phyloP scores from a whole-genome alignment of 2,329 filamentous ascomycete genomes.

The Arthrinium phaeospermum region DNA sequence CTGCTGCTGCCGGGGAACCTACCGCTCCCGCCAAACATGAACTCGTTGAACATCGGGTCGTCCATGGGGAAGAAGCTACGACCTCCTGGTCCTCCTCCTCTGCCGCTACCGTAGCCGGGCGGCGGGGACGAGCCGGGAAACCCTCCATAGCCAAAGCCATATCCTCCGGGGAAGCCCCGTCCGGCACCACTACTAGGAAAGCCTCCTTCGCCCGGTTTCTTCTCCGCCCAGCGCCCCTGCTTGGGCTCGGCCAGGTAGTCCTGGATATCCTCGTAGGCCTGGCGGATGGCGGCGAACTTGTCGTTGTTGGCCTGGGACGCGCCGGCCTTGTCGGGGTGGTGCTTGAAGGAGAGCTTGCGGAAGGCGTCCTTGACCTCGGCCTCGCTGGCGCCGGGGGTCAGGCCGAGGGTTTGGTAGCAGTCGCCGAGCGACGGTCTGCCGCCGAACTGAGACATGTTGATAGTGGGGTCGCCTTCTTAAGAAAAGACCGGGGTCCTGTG shows the following conservation, averaged over 20 bases:
- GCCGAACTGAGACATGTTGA: neutral
- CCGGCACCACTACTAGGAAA: neutral
- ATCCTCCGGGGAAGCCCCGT: neutral
- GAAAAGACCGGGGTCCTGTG: too few relatives aligned
- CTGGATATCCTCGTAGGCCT: neutral
- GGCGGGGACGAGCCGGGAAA: neutral
- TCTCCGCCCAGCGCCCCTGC: neutral
- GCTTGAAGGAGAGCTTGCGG: neutral
- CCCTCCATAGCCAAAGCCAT: neutral
- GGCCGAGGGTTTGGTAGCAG: neutral
- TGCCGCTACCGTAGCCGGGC: neutral
- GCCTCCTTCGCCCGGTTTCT: neutral
- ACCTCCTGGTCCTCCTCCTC: neutral
- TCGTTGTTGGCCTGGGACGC: neutral
- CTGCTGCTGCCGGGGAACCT: neutral
- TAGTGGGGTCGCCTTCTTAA: too few relatives aligned
- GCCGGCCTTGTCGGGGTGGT: slow-evolving; percentile 3
- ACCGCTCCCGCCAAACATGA: neutral
- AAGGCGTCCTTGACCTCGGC: neutral
- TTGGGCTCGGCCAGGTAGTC: neutral
- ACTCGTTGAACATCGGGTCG: neutral
- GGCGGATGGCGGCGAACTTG: neutral
- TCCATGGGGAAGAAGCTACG: neutral
- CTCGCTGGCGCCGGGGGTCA: neutral
- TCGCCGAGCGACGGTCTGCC: neutral